Evolutionary conservation across 139 green algal genomes (phyloP).

Genomic region (Chlorella sorokiniana): DNA sequence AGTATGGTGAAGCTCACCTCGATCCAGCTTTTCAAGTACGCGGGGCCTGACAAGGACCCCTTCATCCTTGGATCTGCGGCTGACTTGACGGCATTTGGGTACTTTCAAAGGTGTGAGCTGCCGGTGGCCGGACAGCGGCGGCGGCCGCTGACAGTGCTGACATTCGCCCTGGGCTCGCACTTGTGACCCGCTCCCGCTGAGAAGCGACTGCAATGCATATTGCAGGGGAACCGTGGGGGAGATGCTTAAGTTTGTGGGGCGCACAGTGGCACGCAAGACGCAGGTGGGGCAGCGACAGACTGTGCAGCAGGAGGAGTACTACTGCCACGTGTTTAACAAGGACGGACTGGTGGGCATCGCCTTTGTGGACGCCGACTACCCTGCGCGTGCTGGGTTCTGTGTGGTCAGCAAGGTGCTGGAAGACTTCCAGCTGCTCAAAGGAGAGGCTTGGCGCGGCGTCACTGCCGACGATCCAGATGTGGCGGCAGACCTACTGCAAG

Average conservation of each 20-base stretch:
- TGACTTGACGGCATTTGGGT: slow-evolving; percentile 94
- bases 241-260: slow-evolving; percentile 91
- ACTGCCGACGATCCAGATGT: slow-evolving; percentile 60
- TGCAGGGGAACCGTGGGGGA: slow-evolving; percentile 86
- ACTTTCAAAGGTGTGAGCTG: slow-evolving; percentile 75
- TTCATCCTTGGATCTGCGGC: slow-evolving; percentile 76
- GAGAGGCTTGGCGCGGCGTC: slow-evolving; percentile 70
- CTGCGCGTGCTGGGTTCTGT: slow-evolving; percentile 90
- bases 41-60: slow-evolving; percentile 69
- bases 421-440: slow-evolving; percentile 58
- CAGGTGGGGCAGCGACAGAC: slow-evolving; percentile 54
- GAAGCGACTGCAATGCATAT: too few species aligned
- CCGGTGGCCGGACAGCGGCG: background rate
- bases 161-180: background rate
- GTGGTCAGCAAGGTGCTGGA: slow-evolving; percentile 84
- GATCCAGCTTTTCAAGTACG: slow-evolving; percentile 73
- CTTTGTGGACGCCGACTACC: slow-evolving; percentile 93
- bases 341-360: slow-evolving; percentile 90
- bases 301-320: slow-evolving; percentile 92
- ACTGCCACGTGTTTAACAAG: slow-evolving; percentile 90
- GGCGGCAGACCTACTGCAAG: slow-evolving; percentile 67
- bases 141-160: background rate
- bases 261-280: slow-evolving; percentile 93
- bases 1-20: slow-evolving; percentile 65
- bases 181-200: slow-evolving; percentile 42